Evolutionary conservation across 345 rosid genomes (phyloP), one percentile per base, ranked within the genome.

Genomic region (Boechera retrofracta): DNA sequence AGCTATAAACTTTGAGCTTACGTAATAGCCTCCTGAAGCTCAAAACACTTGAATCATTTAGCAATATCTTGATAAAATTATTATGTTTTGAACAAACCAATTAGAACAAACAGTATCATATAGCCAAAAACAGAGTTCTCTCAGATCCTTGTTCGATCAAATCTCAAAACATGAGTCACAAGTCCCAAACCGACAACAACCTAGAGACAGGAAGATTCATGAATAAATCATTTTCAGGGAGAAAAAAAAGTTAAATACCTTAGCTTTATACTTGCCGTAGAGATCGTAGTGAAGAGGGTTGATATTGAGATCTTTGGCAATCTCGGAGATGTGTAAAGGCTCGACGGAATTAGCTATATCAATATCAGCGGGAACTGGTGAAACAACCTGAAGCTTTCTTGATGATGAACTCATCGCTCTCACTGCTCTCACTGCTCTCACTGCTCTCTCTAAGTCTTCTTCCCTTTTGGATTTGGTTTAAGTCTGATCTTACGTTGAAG

Each of bases 291-390:
- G 88, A 71, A 81, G 74, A 7, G 97, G 83, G 10, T 63, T 67
- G 58, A 95, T 90, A 80, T 85, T 86, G 67, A 95, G 92, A 48
- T 79, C 89, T 71, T 84, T 55, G 57, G 98, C 99, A 80, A 95
- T 89, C 85, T 95, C 87, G 13, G 98, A 82, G 56, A 95, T 85
- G 77, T 92, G 98, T 69, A 88, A 72, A 55, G 99, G 98, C 76
- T 87, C 91, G 15, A 91, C 89, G 21, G 96, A 89, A 78, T 92
- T 95, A 31, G 99, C 99, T 24, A 92, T 82, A 77, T 95, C 99
- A 49, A 92, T 89, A 75, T 95, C 99, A 4, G 99, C 95, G 4
- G 99, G 98, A 9, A 95, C 98, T 5, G 99, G 99, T 11, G 98
- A 88, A 52, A 64, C 79, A 64, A 92, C 98, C 80, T 88, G 78